These are phyloP conservation scores for Oenanthe sinensis DNA, from an alignment of 129 eudicot genomes.

Conservation along the genomic window DNA sequence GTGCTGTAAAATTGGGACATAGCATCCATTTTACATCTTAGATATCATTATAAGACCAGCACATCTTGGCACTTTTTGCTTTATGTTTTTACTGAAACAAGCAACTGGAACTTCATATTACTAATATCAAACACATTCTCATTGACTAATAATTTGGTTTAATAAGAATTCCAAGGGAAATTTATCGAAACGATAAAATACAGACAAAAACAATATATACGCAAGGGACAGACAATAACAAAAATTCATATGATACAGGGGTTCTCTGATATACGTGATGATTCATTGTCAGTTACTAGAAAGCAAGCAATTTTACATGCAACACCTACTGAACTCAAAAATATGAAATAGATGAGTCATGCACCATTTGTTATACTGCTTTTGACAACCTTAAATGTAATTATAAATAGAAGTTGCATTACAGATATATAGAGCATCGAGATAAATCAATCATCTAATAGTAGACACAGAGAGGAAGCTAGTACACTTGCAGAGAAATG, in stretches of 20 bases:
- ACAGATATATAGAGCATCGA: background rate
- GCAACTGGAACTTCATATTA: background rate
- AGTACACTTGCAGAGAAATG: background rate
- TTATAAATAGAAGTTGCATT: background rate
- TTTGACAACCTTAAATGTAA: background rate
- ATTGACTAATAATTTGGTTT: no score
- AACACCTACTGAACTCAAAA: background rate
- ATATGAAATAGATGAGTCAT: background rate
- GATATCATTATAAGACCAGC: no score
- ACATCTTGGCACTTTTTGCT: no score
- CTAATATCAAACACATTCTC: no score
- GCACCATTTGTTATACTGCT: background rate
- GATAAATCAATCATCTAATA: background rate
- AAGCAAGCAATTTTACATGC: conserved; percentile 2
- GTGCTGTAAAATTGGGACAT: no score
- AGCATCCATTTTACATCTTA: no score
- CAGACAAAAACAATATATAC: background rate
- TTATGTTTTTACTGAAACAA: background rate
- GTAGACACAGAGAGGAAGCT: background rate
- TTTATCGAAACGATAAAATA: no score
- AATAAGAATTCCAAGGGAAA: no score
- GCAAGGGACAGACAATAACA: background rate
- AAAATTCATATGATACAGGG: background rate
- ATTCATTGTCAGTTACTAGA: background rate
- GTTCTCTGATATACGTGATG: background rate